A percentile compares a stretch with the other conserved stretches of the same genome.
Conservation (phyloP, 1,284 basidiomycete species). For the Ceraceosorus guamensis region DNA sequence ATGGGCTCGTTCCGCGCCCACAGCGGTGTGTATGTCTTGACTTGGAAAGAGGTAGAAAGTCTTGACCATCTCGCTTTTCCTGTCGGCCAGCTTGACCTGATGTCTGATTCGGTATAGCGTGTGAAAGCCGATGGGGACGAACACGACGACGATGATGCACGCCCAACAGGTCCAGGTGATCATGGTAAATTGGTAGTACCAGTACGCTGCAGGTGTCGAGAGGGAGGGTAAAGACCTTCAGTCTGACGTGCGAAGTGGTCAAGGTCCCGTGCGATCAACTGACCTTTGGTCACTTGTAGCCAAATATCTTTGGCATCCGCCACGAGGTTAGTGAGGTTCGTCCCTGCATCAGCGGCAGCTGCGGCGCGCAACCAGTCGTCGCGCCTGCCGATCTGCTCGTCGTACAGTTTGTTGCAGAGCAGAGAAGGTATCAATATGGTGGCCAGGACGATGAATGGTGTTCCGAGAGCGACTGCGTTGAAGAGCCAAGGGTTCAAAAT, state of each 20-base stretch:
- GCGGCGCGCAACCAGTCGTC: neutral
- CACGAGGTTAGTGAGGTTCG: neutral
- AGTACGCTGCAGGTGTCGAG: too few relatives aligned
- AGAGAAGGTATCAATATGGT: neutral
- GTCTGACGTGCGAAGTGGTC: too few relatives aligned
- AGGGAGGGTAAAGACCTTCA: too few relatives aligned
- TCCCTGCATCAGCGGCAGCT: neutral
- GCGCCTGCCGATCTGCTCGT: neutral
- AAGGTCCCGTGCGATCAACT: too few relatives aligned
- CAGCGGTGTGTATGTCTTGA: neutral
- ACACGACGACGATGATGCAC: neutral
- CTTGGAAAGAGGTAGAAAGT: neutral
- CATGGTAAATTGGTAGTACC: neutral
- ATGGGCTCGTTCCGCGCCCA: too few relatives aligned
- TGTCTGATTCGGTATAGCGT: neutral
- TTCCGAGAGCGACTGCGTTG: neutral
- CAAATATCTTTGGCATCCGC: neutral
- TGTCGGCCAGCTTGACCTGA: neutral
- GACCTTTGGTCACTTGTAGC: neutral
- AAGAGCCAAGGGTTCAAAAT: neutral
- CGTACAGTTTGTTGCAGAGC: neutral
- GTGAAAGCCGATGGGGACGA: constrained; percentile 1
- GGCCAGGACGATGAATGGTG: neutral
- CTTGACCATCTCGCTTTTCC: neutral
- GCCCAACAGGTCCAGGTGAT: neutral